Evolutionary conservation across 2,329 filamentous ascomycete species (phyloP).

Genomic region (Fusarium bulbicola): DNA sequence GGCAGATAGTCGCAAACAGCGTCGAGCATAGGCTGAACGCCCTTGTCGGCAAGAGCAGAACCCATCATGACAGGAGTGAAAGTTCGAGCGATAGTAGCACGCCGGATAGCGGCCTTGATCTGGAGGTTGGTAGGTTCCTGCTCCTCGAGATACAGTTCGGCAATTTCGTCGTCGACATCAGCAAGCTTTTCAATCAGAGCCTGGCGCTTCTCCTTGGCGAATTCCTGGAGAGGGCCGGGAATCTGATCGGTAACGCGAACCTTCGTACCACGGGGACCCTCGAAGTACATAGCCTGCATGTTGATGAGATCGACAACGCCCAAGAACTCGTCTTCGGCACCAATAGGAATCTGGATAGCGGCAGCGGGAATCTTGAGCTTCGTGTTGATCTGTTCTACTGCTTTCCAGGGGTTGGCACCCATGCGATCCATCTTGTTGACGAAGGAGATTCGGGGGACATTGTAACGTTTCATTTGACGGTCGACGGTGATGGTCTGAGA

Average conservation of each 20-base stretch:
- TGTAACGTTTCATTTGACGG: slow-evolving; percentile 98
- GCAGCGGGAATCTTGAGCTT: slow-evolving; percentile 95
- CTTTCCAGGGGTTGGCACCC: slow-evolving; percentile 98
- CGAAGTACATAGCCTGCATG: slow-evolving; percentile 94
- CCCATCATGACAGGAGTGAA: slow-evolving; percentile 98
- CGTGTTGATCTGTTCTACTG: slow-evolving; percentile 95
- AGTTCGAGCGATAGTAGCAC: slow-evolving; percentile 87
- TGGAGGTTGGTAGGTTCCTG: slow-evolving; percentile 79
- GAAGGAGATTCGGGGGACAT: slow-evolving; percentile 93
- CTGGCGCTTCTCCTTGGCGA: slow-evolving; percentile 83
- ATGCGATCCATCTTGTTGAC: slow-evolving; percentile 99
- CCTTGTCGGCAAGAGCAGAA: slow-evolving; percentile 92
- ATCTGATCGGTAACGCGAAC: slow-evolving; percentile 82
- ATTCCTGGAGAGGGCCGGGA: slow-evolving; percentile 77
- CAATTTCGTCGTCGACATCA: slow-evolving; percentile 97
- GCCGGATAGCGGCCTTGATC: slow-evolving; percentile 90
- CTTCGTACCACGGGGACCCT: slow-evolving; percentile 81
- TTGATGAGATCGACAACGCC: slow-evolving; percentile 92
- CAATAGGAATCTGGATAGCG: slow-evolving; percentile 94
- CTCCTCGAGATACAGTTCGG: slow-evolving; percentile 93
- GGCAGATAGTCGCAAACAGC: slow-evolving; percentile 96
- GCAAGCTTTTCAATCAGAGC: slow-evolving; percentile 93
- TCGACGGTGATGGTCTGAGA: slow-evolving; percentile 98
- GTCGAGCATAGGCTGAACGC: slow-evolving; percentile 95
- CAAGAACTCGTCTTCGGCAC: slow-evolving; percentile 87